phyloP scores from a whole-genome alignment of 495 filamentous ascomycete species.

The Tuber borchii region DNA sequence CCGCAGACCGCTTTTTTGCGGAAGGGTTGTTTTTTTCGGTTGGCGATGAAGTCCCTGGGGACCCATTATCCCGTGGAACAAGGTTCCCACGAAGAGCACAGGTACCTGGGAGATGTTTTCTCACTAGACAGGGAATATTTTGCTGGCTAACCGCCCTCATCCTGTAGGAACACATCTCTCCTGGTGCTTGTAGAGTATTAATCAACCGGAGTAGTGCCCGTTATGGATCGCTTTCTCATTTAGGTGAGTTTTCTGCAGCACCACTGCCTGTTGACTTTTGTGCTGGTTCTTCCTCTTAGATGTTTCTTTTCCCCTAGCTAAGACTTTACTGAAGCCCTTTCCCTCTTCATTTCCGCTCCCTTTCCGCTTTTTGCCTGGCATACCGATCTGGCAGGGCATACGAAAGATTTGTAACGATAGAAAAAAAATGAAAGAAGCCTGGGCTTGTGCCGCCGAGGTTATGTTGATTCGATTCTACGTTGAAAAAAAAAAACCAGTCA shows the following conservation, averaged over 20 bases:
- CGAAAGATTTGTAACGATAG: too few relatives aligned
- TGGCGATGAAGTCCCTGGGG: neutral
- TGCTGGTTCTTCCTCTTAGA: neutral
- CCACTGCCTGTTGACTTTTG: neutral
- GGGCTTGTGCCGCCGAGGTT: too few relatives aligned
- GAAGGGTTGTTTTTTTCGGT: neutral
- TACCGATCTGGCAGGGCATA: too few relatives aligned
- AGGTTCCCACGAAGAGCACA: neutral
- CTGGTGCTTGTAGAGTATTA: neutral
- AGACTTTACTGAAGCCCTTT: neutral
- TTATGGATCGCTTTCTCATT: neutral
- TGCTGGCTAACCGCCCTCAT: too few relatives aligned
- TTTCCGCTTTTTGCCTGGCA: neutral
- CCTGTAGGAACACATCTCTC: too few relatives aligned
- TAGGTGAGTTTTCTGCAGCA: neutral
- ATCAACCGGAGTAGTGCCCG: neutral
- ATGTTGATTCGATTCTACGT: too few relatives aligned
- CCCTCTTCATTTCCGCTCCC: neutral
- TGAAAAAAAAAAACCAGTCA: too few relatives aligned
- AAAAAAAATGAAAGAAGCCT: too few relatives aligned
- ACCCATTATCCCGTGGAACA: too few relatives aligned
- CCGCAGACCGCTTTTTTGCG: neutral
- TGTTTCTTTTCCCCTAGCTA: neutral
- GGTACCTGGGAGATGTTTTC: too few relatives aligned
- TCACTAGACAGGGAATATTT: too few relatives aligned